Base-by-base conservation (phyloP, 176 grass and related monocot genomes). In the Leersia perrieri region DNA sequence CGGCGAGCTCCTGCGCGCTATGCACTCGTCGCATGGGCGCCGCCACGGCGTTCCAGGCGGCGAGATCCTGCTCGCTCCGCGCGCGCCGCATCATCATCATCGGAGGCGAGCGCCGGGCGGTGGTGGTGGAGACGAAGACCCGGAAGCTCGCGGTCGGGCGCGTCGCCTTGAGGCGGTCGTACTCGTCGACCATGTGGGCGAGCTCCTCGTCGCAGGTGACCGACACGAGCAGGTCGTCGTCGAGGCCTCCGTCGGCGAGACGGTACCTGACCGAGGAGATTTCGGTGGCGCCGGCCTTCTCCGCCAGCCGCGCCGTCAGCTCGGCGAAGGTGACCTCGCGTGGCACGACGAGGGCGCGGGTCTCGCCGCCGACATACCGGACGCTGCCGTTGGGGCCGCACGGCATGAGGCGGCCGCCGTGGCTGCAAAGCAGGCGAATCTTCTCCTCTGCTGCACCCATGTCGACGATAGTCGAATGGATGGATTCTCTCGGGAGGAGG, bases 181-280 rank as follows among this genome's bases (percentile, higher is more conserved):
- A 84, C 85, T 91, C 85, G 81, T 91, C 64, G 22, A 42, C 27
- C 84, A 91, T 44, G 76, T 91, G 63, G 27, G 55, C 89, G 29
- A 91, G 80, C 33, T 87, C 89, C 27, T 81, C 81, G 76, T 84
- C 89, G 76, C 68, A 76, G 65, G 89, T 91, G n/a, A 87, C 80
- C 10, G 89, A 87, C 8, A 91, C 81, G 16, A 87, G 27, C 53
- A 85, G 69, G 20, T 72, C 70, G 18, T 53, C 47, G n/a, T 84
- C 66, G 34, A 87, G 63, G 31, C 53, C 72, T 30, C 41, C 60
- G 81, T 84, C 80, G 20, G 36, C 57, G 31, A 88, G 89, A 29
- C 60, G 72, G 85, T 88, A 80, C 76, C 15, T 73, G 72, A 78
- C 14, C 35, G 60, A n/a, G 3, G 35, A 1, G 25, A 81, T 40